Percentiles rank a stretch among this genome's conserved stretches.
Evolutionary conservation across 2,329 filamentous ascomycete species (phyloP).

Genomic region (Tolypocladium tundrense): DNA sequence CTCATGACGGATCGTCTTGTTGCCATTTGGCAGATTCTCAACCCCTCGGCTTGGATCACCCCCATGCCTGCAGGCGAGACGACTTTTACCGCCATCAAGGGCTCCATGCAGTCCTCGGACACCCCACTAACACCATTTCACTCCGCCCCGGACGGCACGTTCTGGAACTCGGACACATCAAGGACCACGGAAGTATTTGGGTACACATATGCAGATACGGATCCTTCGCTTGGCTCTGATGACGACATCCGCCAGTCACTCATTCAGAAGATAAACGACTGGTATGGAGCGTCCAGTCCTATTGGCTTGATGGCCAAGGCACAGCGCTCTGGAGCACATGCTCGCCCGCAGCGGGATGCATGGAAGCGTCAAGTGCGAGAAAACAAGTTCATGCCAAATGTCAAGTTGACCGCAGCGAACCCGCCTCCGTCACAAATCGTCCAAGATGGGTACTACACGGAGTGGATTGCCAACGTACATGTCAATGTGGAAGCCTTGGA

Average conservation of each 20-base stretch:
- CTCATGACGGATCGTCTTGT: slow-evolving; percentile 65
- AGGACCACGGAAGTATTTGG: slow-evolving; percentile 53
- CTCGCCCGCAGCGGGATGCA: background rate
- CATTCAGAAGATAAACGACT: slow-evolving; percentile 40
- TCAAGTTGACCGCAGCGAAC: slow-evolving; percentile 14
- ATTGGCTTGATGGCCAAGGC: slow-evolving; percentile 9
- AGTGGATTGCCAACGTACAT: slow-evolving; percentile 61
- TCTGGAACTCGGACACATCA: slow-evolving; percentile 57
- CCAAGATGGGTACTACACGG: slow-evolving; percentile 33
- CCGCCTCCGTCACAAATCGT: slow-evolving; percentile 20
- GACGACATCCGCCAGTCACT: slow-evolving; percentile 20
- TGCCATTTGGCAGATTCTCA: slow-evolving; percentile 66
- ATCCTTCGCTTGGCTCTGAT: slow-evolving; percentile 11
- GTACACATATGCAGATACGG: slow-evolving; percentile 63
- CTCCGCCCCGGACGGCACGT: slow-evolving; percentile 41
- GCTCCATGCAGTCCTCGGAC: slow-evolving; percentile 41
- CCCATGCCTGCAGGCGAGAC: slow-evolving; percentile 42
- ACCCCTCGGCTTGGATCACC: slow-evolving; percentile 57
- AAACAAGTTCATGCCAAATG: slow-evolving; percentile 10
- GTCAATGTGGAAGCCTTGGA: slow-evolving; percentile 50
- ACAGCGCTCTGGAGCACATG: background rate
- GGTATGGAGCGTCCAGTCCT: slow-evolving; percentile 25
- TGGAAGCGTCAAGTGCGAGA: background rate
- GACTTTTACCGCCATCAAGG: slow-evolving; percentile 50
- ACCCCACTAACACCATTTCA: slow-evolving; percentile 61